phyloP scores from a whole-genome alignment of 495 filamentous ascomycete species.

The Penicillium roqueforti region DNA sequence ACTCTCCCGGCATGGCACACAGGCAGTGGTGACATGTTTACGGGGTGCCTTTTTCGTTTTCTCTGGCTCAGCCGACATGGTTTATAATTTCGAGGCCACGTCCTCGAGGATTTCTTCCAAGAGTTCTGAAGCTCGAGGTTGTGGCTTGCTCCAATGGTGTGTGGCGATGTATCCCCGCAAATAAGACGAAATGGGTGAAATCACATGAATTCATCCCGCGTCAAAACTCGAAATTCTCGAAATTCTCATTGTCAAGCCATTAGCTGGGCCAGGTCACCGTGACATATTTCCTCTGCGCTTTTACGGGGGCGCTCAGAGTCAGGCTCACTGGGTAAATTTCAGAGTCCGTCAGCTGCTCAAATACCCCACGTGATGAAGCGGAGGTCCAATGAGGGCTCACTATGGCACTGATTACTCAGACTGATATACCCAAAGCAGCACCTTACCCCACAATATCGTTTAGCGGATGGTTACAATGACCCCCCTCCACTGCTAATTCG shows the following conservation, averaged over 20 bases:
- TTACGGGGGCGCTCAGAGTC: too few species aligned
- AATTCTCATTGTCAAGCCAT: slow-evolving; percentile 4
- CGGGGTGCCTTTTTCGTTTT: slow-evolving; percentile 37
- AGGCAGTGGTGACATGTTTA: slow-evolving; percentile 48
- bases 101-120: neutral
- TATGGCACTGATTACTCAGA: too few species aligned
- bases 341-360: too few species aligned
- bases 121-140: slow-evolving; percentile 3
- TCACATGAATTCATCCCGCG: slow-evolving; percentile 10
- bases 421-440: too few species aligned
- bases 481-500: too few species aligned
- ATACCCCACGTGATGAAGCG: too few species aligned
- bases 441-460: too few species aligned
- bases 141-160: neutral
- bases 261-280: too few species aligned
- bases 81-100: neutral
- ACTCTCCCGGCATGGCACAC: slow-evolving; percentile 48
- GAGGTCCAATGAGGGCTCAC: too few species aligned
- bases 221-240: neutral
- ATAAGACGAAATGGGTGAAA: neutral
- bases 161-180: slow-evolving; percentile 2
- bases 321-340: too few species aligned
- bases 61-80: slow-evolving; percentile 32
- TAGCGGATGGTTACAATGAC: too few species aligned
- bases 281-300: too few species aligned